These are phyloP conservation scores for Ambrosiella xylebori DNA, from an alignment of 2,329 filamentous ascomycete species.

Conservation along the genomic window DNA sequence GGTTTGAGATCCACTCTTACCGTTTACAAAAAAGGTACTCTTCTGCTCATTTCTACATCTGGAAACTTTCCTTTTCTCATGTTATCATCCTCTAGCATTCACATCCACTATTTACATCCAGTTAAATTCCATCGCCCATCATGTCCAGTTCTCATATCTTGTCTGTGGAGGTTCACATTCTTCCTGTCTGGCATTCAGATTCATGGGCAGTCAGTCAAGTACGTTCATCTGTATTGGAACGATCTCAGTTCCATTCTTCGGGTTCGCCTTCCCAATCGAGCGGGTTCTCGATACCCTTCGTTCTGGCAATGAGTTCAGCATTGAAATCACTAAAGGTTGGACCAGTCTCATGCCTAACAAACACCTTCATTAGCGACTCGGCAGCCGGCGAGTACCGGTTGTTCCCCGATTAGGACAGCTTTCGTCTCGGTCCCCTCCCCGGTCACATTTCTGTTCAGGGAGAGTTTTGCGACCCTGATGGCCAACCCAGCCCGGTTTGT, in stretches of 20 bases:
- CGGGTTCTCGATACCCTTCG: slow-evolving; percentile 32
- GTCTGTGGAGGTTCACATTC: background rate
- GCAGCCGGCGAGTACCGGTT: slow-evolving; percentile 50
- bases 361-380: slow-evolving; percentile 35
- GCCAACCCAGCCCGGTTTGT: slow-evolving; percentile 36
- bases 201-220: slow-evolving; percentile 23
- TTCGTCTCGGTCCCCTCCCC: slow-evolving; percentile 40
- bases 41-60: too few species aligned
- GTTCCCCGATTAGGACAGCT: slow-evolving; percentile 45
- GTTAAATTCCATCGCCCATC: background rate
- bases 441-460: slow-evolving; percentile 49
- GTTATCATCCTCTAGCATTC: too few species aligned
- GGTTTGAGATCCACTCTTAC: too few species aligned
- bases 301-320: slow-evolving; percentile 26
- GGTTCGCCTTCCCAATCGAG: slow-evolving; percentile 45
- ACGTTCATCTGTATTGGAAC: slow-evolving; percentile 58
- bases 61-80: too few species aligned
- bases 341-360: slow-evolving; percentile 55
- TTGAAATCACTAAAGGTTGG: slow-evolving; percentile 47
- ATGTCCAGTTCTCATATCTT: background rate
- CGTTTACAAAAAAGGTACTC: too few species aligned
- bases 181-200: background rate
- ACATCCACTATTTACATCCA: background rate
- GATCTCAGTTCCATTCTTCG: slow-evolving; percentile 59
- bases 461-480: slow-evolving; percentile 41